These are phyloP conservation scores for Clausena lansium DNA, from an alignment of 345 rosid species.

Conservation along the genomic window DNA sequence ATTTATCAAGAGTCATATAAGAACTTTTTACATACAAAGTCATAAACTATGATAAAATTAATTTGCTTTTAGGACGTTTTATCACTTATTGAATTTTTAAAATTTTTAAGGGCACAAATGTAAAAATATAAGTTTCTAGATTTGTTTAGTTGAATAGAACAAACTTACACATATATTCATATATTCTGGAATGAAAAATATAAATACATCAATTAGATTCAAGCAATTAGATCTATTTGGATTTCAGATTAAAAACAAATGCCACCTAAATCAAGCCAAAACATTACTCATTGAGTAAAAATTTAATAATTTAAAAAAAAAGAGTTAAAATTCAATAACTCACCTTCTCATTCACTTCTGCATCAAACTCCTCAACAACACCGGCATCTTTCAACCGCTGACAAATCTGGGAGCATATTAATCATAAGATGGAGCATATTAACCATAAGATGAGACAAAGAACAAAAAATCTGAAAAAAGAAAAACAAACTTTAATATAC, in stretches of 20 bases:
- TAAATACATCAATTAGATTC: neutral
- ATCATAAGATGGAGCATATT: conserved; percentile 22
- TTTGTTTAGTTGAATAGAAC: neutral
- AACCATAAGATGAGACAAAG: conserved; percentile 19
- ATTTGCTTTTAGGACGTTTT: neutral
- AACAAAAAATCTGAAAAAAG: conserved; percentile 4
- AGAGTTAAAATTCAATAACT: neutral
- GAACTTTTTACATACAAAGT: neutral
- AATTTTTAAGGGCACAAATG: neutral
- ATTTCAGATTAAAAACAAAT: neutral
- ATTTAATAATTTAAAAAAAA: too few species aligned
- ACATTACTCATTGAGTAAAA: neutral
- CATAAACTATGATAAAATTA: neutral
- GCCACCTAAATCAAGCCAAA: neutral
- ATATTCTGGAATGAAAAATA: neutral
- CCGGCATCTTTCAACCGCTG: conserved; percentile 74
- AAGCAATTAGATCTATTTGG: neutral
- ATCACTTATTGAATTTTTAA: too few species aligned
- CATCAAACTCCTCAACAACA: conserved; percentile 70
- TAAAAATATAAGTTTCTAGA: neutral
- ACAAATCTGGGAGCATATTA: conserved; percentile 49
- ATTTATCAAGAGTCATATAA: neutral
- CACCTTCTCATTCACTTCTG: conserved; percentile 79
- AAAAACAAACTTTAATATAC: neutral
- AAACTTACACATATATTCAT: neutral